These are phyloP conservation scores for Hypoxylon sp. DNA, from an alignment of 2,329 filamentous ascomycete species.

Conservation along the genomic window DNA sequence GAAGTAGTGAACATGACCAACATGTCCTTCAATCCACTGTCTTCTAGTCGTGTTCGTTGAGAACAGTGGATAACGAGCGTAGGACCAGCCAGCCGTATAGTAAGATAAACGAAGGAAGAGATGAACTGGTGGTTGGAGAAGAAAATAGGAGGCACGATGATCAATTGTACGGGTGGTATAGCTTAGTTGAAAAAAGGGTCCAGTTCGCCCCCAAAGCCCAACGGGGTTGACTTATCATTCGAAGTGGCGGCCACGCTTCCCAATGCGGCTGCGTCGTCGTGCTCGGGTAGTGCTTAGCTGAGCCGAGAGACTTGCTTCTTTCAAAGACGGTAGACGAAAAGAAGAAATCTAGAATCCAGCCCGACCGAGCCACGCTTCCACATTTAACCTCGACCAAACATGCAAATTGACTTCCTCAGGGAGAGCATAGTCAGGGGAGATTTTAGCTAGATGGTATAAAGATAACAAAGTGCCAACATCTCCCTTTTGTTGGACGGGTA, in stretches of 20 bases:
- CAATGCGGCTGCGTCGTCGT: conserved; percentile 30
- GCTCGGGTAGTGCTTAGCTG: conserved; percentile 32
- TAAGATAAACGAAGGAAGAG: conserved; percentile 7
- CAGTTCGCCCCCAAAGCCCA: conserved; percentile 12
- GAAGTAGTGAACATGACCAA: conserved; percentile 15
- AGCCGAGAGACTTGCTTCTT: conserved; percentile 1
- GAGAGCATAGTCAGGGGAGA: conserved; percentile 9
- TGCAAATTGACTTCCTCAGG: conserved; percentile 16
- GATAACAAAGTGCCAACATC: conserved; percentile 29
- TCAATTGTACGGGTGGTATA: conserved; percentile 13
- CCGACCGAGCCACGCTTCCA: conserved; percentile 24
- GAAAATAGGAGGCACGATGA: conserved; percentile 23
- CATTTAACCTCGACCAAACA: conserved; percentile 31
- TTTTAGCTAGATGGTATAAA: conserved; percentile 22
- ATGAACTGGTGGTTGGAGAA: conserved; percentile 11
- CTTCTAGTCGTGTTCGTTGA: conserved; percentile 4
- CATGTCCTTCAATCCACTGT: conserved; percentile 23
- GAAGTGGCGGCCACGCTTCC: conserved; percentile 31
- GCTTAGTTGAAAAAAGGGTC: conserved; percentile 9
- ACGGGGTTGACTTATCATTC: conserved; percentile 18
- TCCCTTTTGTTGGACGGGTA: conserved; percentile 18
- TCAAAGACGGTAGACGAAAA: conserved; percentile 10
- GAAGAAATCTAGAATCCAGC: conserved; percentile 11
- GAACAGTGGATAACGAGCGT: conserved; percentile 33
- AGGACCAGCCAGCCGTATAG: conserved; percentile 28